Evolutionary conservation across 2,329 filamentous ascomycete species (phyloP).

Genomic region (Corinectria fuckeliana): DNA sequence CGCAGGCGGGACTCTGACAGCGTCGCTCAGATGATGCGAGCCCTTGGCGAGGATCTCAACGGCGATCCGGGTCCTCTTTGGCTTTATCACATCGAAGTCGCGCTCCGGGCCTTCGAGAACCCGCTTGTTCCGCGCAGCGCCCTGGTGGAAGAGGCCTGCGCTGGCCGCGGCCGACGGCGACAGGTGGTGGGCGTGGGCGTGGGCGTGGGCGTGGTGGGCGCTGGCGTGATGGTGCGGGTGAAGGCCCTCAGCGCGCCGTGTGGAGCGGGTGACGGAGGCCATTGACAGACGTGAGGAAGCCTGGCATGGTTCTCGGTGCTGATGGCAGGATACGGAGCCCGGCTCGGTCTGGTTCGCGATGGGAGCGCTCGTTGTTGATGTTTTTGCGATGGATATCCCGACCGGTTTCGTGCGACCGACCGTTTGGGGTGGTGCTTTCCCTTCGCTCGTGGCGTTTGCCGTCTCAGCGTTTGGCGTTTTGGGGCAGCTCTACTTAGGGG

Average conservation of each 20-base stretch:
- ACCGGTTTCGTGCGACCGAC: conserved; percentile 33
- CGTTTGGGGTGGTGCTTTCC: conserved; percentile 18
- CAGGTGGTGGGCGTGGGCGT: conserved; percentile 27
- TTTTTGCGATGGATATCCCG: conserved; percentile 35
- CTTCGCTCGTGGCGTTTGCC: conserved; percentile 23
- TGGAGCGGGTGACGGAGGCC: conserved; percentile 60
- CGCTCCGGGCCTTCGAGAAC: conserved; percentile 52
- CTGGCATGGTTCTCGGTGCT: conserved; percentile 46
- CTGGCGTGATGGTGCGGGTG: conserved; percentile 44
- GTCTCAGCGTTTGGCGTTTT: conserved; percentile 11
- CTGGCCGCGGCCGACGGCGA: conserved; percentile 39
- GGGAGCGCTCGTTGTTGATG: conserved; percentile 37
- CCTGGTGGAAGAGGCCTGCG: conserved; percentile 42
- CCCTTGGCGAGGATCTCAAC: conserved; percentile 57
- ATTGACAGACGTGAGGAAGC: conserved; percentile 49
- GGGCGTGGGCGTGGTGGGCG: conserved; percentile 37
- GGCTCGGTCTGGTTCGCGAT: conserved; percentile 36
- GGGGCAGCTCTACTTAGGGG: conserved; percentile 15
- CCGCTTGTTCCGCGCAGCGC: conserved; percentile 53
- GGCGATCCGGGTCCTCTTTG: conserved; percentile 59
- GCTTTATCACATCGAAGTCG: conserved; percentile 52
- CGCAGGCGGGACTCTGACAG: conserved; percentile 36
- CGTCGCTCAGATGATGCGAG: conserved; percentile 32
- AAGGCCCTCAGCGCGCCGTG: conserved; percentile 56
- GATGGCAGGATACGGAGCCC: conserved; percentile 25